phyloP scores from a whole-genome alignment of 192 early-diverging fungal genomes.

The Piromyces finnis region DNA sequence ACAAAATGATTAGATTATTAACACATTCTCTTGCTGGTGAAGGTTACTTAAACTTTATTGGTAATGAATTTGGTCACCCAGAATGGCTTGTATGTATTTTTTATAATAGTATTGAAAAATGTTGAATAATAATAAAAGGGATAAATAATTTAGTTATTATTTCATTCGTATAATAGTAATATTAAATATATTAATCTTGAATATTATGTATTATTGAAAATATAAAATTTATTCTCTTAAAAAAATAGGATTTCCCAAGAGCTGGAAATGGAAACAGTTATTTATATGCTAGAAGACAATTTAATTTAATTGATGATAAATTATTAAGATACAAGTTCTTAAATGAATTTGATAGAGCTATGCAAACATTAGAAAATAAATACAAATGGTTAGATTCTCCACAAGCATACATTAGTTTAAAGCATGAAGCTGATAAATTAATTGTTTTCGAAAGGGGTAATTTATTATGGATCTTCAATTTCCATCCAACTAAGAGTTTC shows the following conservation, averaged over 20 bases:
- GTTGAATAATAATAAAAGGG: too few relatives aligned
- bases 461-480: conserved; percentile 88
- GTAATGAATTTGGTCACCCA: conserved; percentile 76
- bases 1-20: conserved; percentile 87
- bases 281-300: conserved; percentile 88
- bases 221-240: background rate
- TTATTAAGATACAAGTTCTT: conserved; percentile 83
- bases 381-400: conserved; percentile 48
- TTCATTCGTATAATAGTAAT: too few relatives aligned
- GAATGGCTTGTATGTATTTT: conserved; percentile 58
- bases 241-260: conserved; percentile 66
- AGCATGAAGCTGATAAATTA: conserved; percentile 82
- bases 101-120: too few relatives aligned
- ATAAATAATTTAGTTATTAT: too few relatives aligned
- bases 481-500: conserved; percentile 68
- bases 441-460: conserved; percentile 80
- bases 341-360: conserved; percentile 71
- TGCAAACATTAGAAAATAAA: conserved; percentile 55
- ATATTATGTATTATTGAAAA: too few relatives aligned
- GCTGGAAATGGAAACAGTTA: conserved; percentile 79
- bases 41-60: conserved; percentile 92
- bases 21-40: conserved; percentile 80
- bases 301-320: conserved; percentile 74
- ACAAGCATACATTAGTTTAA: conserved; percentile 68
- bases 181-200: too few relatives aligned